phyloP scores from a whole-genome alignment of 1,284 basidiomycete species.

The Ceratobasidium papillatum region DNA sequence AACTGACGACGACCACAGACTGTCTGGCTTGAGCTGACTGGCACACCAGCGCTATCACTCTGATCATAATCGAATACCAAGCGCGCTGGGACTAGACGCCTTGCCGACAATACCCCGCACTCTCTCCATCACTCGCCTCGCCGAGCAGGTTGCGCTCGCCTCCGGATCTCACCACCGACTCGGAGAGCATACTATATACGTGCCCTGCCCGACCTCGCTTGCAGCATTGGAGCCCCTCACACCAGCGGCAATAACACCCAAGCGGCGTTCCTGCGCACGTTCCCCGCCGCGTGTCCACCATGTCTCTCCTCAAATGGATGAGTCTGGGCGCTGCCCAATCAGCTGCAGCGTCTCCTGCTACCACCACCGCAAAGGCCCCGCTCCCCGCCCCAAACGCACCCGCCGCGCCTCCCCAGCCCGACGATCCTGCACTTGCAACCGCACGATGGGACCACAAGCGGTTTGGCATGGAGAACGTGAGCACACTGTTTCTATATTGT shows the following conservation, averaged over 20 bases:
- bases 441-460: constrained; percentile 67
- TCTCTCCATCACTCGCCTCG: neutral
- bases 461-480: constrained; percentile 93
- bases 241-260: neutral
- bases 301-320: constrained; percentile 37
- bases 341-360: neutral
- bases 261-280: constrained; percentile 8
- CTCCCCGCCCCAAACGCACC: neutral
- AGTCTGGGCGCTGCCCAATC: neutral
- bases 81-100: neutral
- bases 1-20: neutral
- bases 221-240: constrained; percentile 14
- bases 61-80: neutral
- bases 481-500: constrained; percentile 51
- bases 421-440: constrained; percentile 27
- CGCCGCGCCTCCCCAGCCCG: constrained; percentile 17
- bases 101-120: constrained; percentile 18
- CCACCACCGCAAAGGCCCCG: neutral
- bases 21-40: neutral
- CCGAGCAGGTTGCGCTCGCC: neutral
- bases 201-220: neutral
- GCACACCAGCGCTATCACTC: neutral
- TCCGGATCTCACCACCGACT: constrained; percentile 20
- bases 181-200: neutral
- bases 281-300: constrained; percentile 15